A percentile compares a stretch with the other conserved stretches of the same genome.
Evolutionary conservation across 805 yeast genomes (phyloP).

Genomic region (Hanseniaspora pseudoguilliermondii): DNA sequence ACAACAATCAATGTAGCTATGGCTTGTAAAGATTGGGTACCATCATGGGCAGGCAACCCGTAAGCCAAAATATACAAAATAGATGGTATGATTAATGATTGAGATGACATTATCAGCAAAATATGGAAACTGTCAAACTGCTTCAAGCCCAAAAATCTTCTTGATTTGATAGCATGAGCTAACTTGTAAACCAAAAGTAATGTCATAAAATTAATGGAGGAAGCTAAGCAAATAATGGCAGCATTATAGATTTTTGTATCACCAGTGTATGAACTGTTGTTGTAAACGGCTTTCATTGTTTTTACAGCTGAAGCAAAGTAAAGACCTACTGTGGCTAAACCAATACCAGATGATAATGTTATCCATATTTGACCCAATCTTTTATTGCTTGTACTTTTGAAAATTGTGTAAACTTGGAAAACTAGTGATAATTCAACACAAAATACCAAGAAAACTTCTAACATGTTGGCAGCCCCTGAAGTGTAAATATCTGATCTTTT

Average conservation of each 20-base stretch:
- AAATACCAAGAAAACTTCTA: constrained; percentile 47
- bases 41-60: constrained; percentile 25
- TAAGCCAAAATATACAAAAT: constrained; percentile 48
- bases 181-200: constrained; percentile 53
- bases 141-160: constrained; percentile 64
- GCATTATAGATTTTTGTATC: constrained; percentile 36
- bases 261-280: constrained; percentile 19
- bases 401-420: constrained; percentile 61
- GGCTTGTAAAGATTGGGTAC: constrained; percentile 34
- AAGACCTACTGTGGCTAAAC: constrained; percentile 43
- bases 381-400: constrained; percentile 43
- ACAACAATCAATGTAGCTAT: constrained; percentile 52
- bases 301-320: constrained; percentile 43
- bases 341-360: constrained; percentile 32
- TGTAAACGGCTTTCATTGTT: constrained; percentile 30
- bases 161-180: constrained; percentile 50
- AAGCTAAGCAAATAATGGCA: constrained; percentile 52
- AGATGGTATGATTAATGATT: constrained; percentile 71
- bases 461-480: constrained; percentile 48
- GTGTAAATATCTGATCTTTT: constrained; percentile 31
- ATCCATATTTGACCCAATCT: constrained; percentile 32
- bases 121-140: constrained; percentile 78
- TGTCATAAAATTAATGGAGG: constrained; percentile 53
- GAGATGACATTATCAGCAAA: constrained; percentile 65
- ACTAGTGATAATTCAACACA: constrained; percentile 54